Percentiles rank a stretch among this genome's conserved stretches.
Evolutionary conservation across 163 green algal genomes (phyloP).

Genomic region (Volvox carteri): DNA sequence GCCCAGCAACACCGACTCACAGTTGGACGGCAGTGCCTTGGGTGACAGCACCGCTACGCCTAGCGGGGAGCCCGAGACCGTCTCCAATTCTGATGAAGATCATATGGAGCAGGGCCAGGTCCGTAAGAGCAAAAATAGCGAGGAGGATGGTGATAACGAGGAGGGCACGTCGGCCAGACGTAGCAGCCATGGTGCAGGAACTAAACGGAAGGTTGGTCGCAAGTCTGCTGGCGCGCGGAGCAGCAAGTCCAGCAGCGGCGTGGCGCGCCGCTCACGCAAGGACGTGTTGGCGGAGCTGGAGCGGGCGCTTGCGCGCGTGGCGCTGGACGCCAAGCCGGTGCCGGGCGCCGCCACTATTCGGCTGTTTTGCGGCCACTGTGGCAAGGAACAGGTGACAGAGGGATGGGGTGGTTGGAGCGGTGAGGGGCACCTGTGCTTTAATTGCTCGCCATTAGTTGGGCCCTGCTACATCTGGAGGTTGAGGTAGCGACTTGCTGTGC

Average conservation of each 20-base stretch:
- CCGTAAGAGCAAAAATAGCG: no score
- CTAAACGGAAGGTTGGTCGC: background rate
- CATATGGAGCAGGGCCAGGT: no score
- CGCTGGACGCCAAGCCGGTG: slow-evolving; percentile 1
- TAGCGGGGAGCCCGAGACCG: background rate
- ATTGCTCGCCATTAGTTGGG: no score
- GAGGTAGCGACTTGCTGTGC: no score
- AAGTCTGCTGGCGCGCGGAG: background rate
- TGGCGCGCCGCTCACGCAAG: background rate
- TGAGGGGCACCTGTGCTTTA: background rate
- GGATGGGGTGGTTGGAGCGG: background rate
- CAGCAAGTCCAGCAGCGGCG: background rate
- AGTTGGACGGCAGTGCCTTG: background rate
- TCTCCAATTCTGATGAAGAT: no score
- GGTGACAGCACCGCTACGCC: background rate
- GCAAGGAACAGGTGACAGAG: slow-evolving; percentile 50
- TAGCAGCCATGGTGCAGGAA: background rate
- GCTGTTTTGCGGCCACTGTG: slow-evolving; percentile 52
- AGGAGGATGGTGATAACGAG: background rate
- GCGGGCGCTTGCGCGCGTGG: background rate
- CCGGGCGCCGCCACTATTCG: background rate
- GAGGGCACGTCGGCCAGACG: background rate
- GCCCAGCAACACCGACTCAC: background rate
- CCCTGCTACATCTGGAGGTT: no score
- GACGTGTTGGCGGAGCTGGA: slow-evolving; percentile 6